Conservation (phyloP, 1,284 basidiomycete species). For the Cutaneotrichosporon daszewskae region DNA sequence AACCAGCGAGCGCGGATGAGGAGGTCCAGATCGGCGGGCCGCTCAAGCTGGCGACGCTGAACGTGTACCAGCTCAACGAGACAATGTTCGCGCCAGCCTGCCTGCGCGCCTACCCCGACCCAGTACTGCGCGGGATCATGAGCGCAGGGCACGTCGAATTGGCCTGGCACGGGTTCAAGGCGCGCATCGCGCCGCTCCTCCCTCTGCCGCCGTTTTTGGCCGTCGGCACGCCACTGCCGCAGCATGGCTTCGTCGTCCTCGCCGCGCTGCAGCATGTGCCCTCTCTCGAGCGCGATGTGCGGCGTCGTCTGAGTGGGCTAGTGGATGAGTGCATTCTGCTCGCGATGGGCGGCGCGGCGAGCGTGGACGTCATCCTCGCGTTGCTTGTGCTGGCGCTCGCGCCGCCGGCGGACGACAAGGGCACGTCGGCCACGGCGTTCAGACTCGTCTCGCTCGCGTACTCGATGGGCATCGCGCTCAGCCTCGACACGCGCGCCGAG, state of each 20-base stretch:
- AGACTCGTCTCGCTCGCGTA: slow-evolving; percentile 28
- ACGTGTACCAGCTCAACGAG: slow-evolving; percentile 17
- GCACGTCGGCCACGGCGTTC: slow-evolving; percentile 10
- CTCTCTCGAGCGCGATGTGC: neutral
- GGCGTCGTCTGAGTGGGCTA: slow-evolving; percentile 2
- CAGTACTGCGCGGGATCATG: slow-evolving; percentile 16
- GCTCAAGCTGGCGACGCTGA: slow-evolving; percentile 5
- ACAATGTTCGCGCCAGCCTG: slow-evolving; percentile 15
- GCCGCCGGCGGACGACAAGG: slow-evolving; percentile 8
- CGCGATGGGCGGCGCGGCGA: slow-evolving; percentile 22
- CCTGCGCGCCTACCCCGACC: slow-evolving; percentile 19
- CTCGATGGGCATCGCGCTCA: slow-evolving; percentile 22
- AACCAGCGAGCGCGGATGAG: too few species aligned
- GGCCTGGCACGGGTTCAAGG: slow-evolving; percentile 30
- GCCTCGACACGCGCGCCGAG: slow-evolving; percentile 10
- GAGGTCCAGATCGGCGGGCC: slow-evolving; percentile 5
- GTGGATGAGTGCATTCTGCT: slow-evolving; percentile 22
- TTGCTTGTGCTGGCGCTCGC: slow-evolving; percentile 28
- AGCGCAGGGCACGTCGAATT: slow-evolving; percentile 21
- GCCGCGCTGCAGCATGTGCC: slow-evolving; percentile 26
- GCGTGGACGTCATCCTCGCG: slow-evolving; percentile 25
- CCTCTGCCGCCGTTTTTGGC: slow-evolving; percentile 29
- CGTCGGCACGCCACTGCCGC: slow-evolving; percentile 20
- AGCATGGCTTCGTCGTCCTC: slow-evolving; percentile 28
- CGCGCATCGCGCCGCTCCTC: slow-evolving; percentile 23